Evolutionary conservation across 306 rosid species (phyloP), one percentile per base, ranked within the genome.

Genomic region (Quercus ilex): DNA sequence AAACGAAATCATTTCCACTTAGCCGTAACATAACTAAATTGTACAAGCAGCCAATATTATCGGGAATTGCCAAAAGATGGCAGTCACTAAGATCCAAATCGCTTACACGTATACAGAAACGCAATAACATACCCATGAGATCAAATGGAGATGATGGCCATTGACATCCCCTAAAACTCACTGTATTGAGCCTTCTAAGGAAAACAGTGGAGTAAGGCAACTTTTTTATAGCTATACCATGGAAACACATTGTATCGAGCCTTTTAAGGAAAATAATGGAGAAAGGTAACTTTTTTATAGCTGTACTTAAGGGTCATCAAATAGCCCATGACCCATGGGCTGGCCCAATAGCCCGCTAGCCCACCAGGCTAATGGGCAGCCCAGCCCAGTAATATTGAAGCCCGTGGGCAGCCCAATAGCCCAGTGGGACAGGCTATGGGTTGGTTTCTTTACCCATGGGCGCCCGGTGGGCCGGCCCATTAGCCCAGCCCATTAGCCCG

Each of bases 1-100:
- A n/a, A 55, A 55, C 6, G 19, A 73, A 73, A 19, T 73, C 30
- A 19, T 73, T 73, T 28, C 77, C 67, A 19, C 67, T 21, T 59
- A 59, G 67, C 1, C 0, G 0, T 59, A 59, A 59, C 17, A 0
- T 3, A 11, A 0, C 5, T 26, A 73, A 11, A 28, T 63, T 18
- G 1, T 62, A 19, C 2, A 73, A 55, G 15, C 17, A 4, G 65
- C 28, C n/a, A 5, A 73, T 18, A 31, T 73, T 51, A 17, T n/a
- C n/a, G 12, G 19, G 30, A 1, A 73, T 38, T 18, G 30, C 31
- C 3, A 3, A 1, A 15, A 55, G 25, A 73, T 10, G 13, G 52
- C 67, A 73, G 20, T 73, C 11, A 30, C 67, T n/a, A 18, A 55
- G 20, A 73, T 59, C 3, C 12, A 21, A 21, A 0, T 3, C 0